Conservation (phyloP, 352 stramenopile species). For the Pythium oligandrum region DNA sequence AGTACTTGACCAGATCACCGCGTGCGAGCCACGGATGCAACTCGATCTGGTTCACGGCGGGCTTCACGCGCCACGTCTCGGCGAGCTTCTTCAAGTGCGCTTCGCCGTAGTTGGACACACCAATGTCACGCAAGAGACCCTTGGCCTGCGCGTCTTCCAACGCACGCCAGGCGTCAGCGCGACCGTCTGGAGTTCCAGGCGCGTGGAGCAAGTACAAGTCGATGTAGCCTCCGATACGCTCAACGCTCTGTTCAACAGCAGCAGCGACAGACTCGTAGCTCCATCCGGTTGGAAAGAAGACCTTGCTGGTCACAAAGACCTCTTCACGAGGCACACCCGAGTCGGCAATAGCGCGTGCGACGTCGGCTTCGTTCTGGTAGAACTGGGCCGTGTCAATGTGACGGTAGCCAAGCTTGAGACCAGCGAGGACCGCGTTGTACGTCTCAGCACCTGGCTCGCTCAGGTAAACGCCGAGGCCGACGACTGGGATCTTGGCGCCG, state of each 20-base stretch:
- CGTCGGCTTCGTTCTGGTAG: constrained; percentile 61
- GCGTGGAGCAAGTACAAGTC: constrained; percentile 44
- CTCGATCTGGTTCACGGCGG: constrained; percentile 37
- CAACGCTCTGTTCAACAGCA: constrained; percentile 13
- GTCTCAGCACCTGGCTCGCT: constrained; percentile 15
- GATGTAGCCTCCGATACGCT: constrained; percentile 35
- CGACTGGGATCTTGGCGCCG: constrained; percentile 29
- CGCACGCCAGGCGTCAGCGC: constrained; percentile 12
- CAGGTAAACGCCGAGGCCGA: constrained; percentile 45
- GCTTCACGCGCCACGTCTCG: constrained; percentile 19
- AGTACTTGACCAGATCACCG: constrained; percentile 29
- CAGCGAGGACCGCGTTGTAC: constrained; percentile 8
- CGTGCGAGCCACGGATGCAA: constrained; percentile 21
- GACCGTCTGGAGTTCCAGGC: constrained; percentile 9
- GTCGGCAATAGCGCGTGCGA: constrained; percentile 35
- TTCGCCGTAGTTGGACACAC: constrained; percentile 66
- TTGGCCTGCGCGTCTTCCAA: constrained; percentile 5
- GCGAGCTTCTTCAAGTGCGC: constrained; percentile 53
- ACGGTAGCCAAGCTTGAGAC: constrained; percentile 43
- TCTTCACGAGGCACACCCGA: constrained; percentile 36
- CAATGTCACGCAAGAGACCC: constrained; percentile 43
- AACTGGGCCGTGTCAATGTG: constrained; percentile 51
- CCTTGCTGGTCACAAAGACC: constrained; percentile 52
- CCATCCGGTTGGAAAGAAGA: constrained; percentile 30
- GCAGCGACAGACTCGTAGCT: constrained; percentile 38